These are phyloP conservation scores for Candida insectalens DNA, from an alignment of 805 yeast species.

Conservation along the genomic window DNA sequence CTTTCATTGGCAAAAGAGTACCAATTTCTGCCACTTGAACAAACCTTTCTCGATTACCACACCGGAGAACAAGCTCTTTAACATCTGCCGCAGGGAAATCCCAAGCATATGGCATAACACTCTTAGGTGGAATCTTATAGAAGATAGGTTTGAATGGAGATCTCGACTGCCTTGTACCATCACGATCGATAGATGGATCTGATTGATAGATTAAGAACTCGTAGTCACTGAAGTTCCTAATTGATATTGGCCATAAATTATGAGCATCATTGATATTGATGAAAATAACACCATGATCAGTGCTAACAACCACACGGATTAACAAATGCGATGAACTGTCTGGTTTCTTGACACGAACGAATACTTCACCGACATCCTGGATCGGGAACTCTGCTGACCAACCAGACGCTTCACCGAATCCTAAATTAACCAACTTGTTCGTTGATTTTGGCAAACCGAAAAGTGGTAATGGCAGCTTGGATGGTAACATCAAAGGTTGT, in stretches of 20 bases:
- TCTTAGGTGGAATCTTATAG: constrained; percentile 75
- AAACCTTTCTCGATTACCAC: constrained; percentile 65
- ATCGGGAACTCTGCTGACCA: constrained; percentile 89
- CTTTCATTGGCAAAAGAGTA: constrained; percentile 72
- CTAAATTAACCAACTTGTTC: constrained; percentile 38
- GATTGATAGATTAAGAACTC: constrained; percentile 83
- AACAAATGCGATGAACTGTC: constrained; percentile 55
- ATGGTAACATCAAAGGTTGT: constrained; percentile 32
- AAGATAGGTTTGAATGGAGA: constrained; percentile 64
- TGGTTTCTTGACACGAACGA: constrained; percentile 56
- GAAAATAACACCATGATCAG: constrained; percentile 79
- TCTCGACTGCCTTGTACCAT: constrained; percentile 48
- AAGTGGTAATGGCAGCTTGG: constrained; percentile 44
- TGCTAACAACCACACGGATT: constrained; percentile 58
- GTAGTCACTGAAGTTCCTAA: constrained; percentile 80
- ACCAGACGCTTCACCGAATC: constrained; percentile 45
- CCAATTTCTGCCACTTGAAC: constrained; percentile 92
- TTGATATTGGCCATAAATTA: constrained; percentile 85
- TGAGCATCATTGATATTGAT: constrained; percentile 65
- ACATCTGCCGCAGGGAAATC: constrained; percentile 88
- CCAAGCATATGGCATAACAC: constrained; percentile 98
- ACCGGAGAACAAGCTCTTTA: constrained; percentile 68
- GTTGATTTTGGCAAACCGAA: constrained; percentile 50
- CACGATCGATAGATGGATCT: constrained; percentile 61
- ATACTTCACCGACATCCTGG: constrained; percentile 75